Evolutionary conservation across 805 yeast species (phyloP).

Genomic region (Candida odintsovae): DNA sequence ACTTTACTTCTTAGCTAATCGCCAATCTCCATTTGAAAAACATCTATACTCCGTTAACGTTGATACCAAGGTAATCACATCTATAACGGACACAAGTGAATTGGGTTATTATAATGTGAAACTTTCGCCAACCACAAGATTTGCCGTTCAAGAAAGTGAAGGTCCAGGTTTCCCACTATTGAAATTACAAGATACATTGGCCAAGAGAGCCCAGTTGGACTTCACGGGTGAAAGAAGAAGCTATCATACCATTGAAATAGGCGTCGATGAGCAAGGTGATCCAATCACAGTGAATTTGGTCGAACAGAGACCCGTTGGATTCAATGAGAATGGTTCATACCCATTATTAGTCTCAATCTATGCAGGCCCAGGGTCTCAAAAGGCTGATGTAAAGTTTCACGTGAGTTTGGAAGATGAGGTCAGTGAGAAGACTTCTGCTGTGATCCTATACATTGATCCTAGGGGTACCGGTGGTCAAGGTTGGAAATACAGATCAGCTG

Average conservation of each 20-base stretch:
- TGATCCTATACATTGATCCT: slow-evolving; percentile 68
- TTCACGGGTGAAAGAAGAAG: slow-evolving; percentile 12
- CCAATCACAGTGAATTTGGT: slow-evolving; percentile 40
- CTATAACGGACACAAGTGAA: slow-evolving; percentile 27
- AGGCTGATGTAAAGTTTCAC: slow-evolving; percentile 39
- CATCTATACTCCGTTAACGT: slow-evolving; percentile 51
- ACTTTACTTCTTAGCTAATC: slow-evolving; percentile 54
- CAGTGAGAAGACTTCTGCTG: slow-evolving; percentile 49
- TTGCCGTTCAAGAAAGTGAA: slow-evolving; percentile 31
- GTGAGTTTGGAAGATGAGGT: slow-evolving; percentile 56
- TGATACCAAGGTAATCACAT: slow-evolving; percentile 15
- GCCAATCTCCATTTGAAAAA: slow-evolving; percentile 42
- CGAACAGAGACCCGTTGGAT: slow-evolving; percentile 57
- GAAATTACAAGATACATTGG: slow-evolving; percentile 8
- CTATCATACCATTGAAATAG: slow-evolving; percentile 18
- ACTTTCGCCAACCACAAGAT: slow-evolving; percentile 54
- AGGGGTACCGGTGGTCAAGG: slow-evolving; percentile 80
- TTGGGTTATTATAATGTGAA: slow-evolving; percentile 45
- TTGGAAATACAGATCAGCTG: slow-evolving; percentile 58
- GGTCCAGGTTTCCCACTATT: slow-evolving; percentile 22
- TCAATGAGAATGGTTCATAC: slow-evolving; percentile 42
- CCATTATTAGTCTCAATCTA: slow-evolving; percentile 66
- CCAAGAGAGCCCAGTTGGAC: slow-evolving; percentile 10
- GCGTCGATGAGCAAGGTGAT: slow-evolving; percentile 13
- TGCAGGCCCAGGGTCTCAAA: slow-evolving; percentile 80